Base-by-base conservation (phyloP, 305 asterid genomes). In the Fraxinus ornus region DNA sequence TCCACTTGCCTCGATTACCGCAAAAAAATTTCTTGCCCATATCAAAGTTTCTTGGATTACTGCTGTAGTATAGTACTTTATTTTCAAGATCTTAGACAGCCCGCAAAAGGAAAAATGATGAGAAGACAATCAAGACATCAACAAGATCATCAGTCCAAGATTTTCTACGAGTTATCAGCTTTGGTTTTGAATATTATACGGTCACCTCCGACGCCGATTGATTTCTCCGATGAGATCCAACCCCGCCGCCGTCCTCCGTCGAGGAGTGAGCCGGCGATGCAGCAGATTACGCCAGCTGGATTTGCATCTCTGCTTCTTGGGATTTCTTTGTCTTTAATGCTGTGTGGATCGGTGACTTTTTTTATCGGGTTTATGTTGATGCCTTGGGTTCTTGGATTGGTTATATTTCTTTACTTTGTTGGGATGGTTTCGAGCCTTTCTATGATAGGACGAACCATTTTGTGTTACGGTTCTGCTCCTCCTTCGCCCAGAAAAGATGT, bases 321-420 rank as follows among this genome's bases (percentile, higher is more conserved):
- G 83, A 84, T 92, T 8, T 95, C 98, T 8, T 76, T 93, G 33
- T 88, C 95, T 13, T 73, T 95, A 78, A 94, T 95, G 99, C 86
- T 95, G 7, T 95, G 98, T 52, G 98, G 98, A 87, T 95, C 98
- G 44, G 86, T 93, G 75, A 95, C 95, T 82, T 94, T 95, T 81
- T 92, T 95, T 76, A 91, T 95, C 9, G 99, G 99, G 68, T 95
- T 95, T 81, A 55, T 94, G 41, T 86, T 95, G 94, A 94, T 95
- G 97, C 98, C 99, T n/a, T 95, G 99, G 99, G 98, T 95, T 17
- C 77, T 95, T 36, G 97, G 93, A 19, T 88, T 93, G 90, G 93
- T 91, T 6, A 41, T 93, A 24, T 80, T 92, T 79, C 83, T 92
- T 84, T 94, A 93, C 78, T 88, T 93, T 15, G 97, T 93, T 52